Evolutionary conservation across 2,329 filamentous ascomycete species (phyloP).

Genomic region (Rugonectria rugulosa): DNA sequence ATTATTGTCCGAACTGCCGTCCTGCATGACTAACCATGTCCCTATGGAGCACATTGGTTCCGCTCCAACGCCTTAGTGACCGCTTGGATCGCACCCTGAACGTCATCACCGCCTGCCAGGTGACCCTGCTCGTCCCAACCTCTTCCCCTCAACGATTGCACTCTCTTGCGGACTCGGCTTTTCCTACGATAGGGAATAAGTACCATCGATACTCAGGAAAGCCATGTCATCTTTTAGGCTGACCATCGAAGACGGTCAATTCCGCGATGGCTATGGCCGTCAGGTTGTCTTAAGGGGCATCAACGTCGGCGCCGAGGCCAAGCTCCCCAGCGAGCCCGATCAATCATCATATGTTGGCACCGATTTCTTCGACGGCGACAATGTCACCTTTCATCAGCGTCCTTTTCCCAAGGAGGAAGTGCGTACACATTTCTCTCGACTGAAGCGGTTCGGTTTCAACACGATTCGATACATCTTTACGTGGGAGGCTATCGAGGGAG

Average conservation of each 20-base stretch:
- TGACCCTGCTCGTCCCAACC: conserved; percentile 25
- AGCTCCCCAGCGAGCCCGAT: conserved; percentile 83
- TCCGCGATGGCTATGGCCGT: conserved; percentile 81
- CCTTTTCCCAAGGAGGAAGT: conserved; percentile 87
- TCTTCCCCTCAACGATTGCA: conserved; percentile 18
- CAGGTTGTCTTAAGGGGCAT: conserved; percentile 92
- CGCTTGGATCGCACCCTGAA: conserved; percentile 25
- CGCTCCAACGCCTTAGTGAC: conserved; percentile 10
- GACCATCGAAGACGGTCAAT: conserved; percentile 83
- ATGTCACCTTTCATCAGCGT: conserved; percentile 85
- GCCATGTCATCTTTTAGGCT: conserved; percentile 79
- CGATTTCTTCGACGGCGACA: conserved; percentile 91
- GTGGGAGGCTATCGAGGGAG: conserved; percentile 97
- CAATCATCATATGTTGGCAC: conserved; percentile 80
- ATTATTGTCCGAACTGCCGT: neutral
- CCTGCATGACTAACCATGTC: conserved; percentile 31
- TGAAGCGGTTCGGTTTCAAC: conserved; percentile 94
- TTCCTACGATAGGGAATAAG: neutral
- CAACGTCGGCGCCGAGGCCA: conserved; percentile 90
- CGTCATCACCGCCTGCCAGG: conserved; percentile 31
- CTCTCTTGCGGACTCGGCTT: neutral
- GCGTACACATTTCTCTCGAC: conserved; percentile 81
- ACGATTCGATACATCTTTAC: conserved; percentile 97
- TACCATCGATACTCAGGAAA: conserved; percentile 2
- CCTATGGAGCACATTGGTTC: conserved; percentile 5